Conservation (phyloP, 192 early-diverging fungal species). For the Haplosporangium gracile region DNA sequence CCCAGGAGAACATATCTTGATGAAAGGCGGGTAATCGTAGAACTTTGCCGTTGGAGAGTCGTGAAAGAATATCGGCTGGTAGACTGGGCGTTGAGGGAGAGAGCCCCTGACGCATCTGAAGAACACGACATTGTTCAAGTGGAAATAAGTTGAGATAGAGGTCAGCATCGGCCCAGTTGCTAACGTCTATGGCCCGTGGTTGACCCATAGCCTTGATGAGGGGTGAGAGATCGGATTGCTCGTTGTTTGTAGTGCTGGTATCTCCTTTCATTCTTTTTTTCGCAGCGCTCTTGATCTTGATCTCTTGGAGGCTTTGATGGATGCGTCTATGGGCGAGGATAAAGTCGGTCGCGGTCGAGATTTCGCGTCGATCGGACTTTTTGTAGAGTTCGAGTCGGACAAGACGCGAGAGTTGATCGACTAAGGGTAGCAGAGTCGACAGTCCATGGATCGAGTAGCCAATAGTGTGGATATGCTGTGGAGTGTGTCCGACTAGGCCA, state of each 20-base stretch:
- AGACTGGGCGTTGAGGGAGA: not conserved
- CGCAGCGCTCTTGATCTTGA: not conserved
- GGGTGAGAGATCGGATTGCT: slow-evolving; percentile 10
- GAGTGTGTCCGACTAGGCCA: slow-evolving; percentile 12
- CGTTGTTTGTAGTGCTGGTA: too few relatives aligned
- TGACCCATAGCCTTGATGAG: slow-evolving; percentile 22
- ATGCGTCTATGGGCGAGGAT: slow-evolving; percentile 7
- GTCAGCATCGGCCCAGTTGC: slow-evolving; percentile 18
- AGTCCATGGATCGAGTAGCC: slow-evolving; percentile 21
- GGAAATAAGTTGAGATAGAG: slow-evolving; percentile 16
- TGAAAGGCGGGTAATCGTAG: slow-evolving; percentile 23
- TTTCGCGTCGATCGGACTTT: not conserved
- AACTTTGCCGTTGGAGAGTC: not conserved
- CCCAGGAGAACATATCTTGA: slow-evolving; percentile 16
- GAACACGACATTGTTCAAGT: not conserved
- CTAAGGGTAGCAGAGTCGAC: not conserved
- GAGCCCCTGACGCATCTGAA: slow-evolving; percentile 14
- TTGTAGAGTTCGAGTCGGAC: slow-evolving; percentile 6
- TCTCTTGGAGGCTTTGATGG: slow-evolving; percentile 19
- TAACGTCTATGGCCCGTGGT: slow-evolving; percentile 21
- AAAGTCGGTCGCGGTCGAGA: slow-evolving; percentile 14
- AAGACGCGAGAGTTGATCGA: slow-evolving; percentile 17
- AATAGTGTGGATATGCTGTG: slow-evolving; percentile 19
- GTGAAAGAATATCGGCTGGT: not conserved
- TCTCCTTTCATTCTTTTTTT: too few relatives aligned